Conservation (phyloP, 768 basidiomycete genomes). For the Suillus fuscotomentosus region DNA sequence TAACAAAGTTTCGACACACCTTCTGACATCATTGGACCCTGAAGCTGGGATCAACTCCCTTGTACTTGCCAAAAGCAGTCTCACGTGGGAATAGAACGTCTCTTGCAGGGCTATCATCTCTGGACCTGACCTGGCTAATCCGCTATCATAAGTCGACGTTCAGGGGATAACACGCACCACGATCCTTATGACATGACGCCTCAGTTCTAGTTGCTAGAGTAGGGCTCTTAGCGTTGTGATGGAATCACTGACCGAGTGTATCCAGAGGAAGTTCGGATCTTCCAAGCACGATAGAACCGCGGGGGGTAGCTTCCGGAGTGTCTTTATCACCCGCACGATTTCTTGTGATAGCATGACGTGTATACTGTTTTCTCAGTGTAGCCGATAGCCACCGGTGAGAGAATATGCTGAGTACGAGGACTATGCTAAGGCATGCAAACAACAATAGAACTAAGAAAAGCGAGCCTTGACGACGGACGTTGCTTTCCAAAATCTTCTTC, state of each 20-base stretch:
- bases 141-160: neutral
- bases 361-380: neutral
- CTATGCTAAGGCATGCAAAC: neutral
- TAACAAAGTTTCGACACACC: neutral
- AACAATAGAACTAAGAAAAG: neutral
- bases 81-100: neutral
- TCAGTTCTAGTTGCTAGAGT: neutral
- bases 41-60: neutral
- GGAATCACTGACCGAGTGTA: neutral
- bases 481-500: neutral
- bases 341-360: neutral
- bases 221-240: neutral
- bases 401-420: neutral
- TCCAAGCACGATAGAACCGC: neutral
- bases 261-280: neutral
- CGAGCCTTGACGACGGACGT: neutral
- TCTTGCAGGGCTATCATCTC: neutral
- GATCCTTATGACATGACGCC: neutral
- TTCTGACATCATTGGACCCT: neutral
- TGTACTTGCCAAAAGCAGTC: neutral
- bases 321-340: neutral
- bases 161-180: neutral
- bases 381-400: neutral
- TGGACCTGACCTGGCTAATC: neutral
- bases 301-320: neutral